A percentile compares a stretch with the other conserved stretches of the same genome.
These are phyloP conservation scores for Tuber melanosporum DNA, from an alignment of 495 filamentous ascomycete genomes.

Conservation along the genomic window DNA sequence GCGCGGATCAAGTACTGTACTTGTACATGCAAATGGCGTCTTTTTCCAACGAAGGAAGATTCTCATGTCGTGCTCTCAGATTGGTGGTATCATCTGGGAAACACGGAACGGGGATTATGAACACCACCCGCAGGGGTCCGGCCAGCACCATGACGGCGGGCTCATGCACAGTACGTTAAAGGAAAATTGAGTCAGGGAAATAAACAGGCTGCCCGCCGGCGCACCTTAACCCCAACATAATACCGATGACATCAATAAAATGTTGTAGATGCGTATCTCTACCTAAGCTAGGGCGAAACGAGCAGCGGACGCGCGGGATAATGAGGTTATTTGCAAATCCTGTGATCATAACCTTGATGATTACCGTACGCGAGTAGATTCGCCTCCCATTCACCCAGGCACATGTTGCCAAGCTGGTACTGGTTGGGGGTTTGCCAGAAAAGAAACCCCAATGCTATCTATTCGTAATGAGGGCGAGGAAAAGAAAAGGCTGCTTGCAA, in stretches of 20 bases:
- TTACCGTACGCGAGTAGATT: not conserved
- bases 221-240: not conserved
- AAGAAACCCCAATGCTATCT: not conserved
- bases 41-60: not conserved
- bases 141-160: not conserved
- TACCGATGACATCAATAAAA: not conserved
- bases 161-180: not conserved
- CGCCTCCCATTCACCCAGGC: not conserved
- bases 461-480: not conserved
- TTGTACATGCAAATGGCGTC: not conserved
- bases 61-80: not conserved
- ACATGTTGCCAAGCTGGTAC: not conserved
- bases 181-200: not conserved
- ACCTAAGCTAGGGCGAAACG: not conserved
- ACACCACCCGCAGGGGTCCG: not conserved
- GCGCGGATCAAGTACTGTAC: not conserved
- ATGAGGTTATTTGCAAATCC: not conserved
- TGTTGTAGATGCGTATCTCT: not conserved
- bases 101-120: not conserved
- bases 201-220: not conserved
- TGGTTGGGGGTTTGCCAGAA: not conserved
- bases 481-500: not conserved
- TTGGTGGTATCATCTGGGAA: not conserved
- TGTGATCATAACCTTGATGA: not conserved
- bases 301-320: not conserved